These are phyloP conservation scores for Salix arbutifolia DNA, from an alignment of 345 rosid species.

Conservation along the genomic window DNA sequence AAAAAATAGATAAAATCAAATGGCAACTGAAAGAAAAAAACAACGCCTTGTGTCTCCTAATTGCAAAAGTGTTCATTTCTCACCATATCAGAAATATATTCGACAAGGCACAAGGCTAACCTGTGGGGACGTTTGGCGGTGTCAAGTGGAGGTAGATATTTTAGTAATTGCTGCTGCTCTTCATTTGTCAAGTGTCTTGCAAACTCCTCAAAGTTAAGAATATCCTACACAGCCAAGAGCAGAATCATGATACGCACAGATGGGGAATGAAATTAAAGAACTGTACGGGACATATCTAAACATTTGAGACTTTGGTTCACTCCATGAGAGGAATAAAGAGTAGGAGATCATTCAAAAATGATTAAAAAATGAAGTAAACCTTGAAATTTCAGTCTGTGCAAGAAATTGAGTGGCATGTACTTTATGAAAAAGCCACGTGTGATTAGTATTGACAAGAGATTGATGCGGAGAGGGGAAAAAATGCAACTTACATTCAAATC, in stretches of 20 bases:
- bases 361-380: neutral
- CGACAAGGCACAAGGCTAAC: conserved; percentile 25
- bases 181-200: conserved; percentile 55
- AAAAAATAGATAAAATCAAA: neutral
- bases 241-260: conserved; percentile 1
- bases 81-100: neutral
- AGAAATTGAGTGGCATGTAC: neutral
- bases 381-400: neutral
- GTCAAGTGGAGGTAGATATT: conserved; percentile 65
- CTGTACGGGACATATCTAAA: neutral
- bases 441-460: neutral
- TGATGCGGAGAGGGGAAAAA: neutral
- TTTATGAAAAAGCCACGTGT: neutral
- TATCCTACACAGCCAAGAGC: conserved; percentile 45
- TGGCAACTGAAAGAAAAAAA: neutral
- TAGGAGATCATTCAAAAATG: neutral
- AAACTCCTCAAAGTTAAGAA: conserved; percentile 79
- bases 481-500: conserved; percentile 64
- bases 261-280: neutral
- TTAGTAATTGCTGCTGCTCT: conserved; percentile 76
- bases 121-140: conserved; percentile 54
- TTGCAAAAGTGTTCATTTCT: neutral
- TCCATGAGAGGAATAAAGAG: neutral
- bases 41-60: neutral
- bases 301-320: neutral